Evolutionary conservation across 2,329 filamentous ascomycete genomes (phyloP).

Genomic region (Septoria linicola): DNA sequence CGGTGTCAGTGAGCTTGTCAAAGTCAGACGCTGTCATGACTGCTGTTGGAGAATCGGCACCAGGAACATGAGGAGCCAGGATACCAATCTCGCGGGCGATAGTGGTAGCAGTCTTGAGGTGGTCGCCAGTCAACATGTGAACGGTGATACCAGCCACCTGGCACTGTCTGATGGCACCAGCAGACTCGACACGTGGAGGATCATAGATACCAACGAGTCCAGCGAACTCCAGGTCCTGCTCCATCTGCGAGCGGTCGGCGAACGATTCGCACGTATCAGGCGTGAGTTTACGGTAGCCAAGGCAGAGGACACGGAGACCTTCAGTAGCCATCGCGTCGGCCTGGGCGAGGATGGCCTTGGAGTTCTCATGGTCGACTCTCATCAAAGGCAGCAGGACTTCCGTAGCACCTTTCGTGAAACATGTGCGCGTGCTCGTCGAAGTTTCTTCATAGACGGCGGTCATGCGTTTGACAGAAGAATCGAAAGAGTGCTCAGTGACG

Average conservation of each 20-base stretch:
- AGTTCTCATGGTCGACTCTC: constrained; percentile 23
- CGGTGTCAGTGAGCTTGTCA: constrained; percentile 45
- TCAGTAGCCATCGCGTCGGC: constrained; percentile 34
- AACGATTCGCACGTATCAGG: constrained; percentile 14
- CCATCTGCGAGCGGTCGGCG: constrained; percentile 26
- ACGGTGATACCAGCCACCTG: constrained; percentile 50
- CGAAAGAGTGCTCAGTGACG: constrained; percentile 37
- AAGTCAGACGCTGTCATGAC: constrained; percentile 49
- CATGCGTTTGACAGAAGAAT: constrained; percentile 39
- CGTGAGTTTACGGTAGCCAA: constrained; percentile 28
- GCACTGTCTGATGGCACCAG: constrained; percentile 45
- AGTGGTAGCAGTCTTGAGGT: constrained; percentile 47
- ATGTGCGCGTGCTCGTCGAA: constrained; percentile 18
- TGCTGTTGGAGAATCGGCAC: constrained; percentile 31
- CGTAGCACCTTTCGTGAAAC: constrained; percentile 39
- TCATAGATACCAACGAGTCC: constrained; percentile 38
- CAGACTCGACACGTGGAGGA: constrained; percentile 37
- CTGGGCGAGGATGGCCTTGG: constrained; percentile 29
- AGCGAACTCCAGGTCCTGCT: constrained; percentile 32
- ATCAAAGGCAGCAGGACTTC: constrained; percentile 36
- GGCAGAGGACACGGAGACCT: constrained; percentile 37
- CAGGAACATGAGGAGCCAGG: constrained; percentile 33
- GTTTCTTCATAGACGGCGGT: constrained; percentile 32
- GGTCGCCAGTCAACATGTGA: constrained; percentile 52
- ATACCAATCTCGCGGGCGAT: constrained; percentile 51